A percentile compares a stretch with the other conserved stretches of the same genome.
These are phyloP conservation scores for Westerdykella sp. DNA, from an alignment of 2,329 filamentous ascomycete species.

Conservation along the genomic window DNA sequence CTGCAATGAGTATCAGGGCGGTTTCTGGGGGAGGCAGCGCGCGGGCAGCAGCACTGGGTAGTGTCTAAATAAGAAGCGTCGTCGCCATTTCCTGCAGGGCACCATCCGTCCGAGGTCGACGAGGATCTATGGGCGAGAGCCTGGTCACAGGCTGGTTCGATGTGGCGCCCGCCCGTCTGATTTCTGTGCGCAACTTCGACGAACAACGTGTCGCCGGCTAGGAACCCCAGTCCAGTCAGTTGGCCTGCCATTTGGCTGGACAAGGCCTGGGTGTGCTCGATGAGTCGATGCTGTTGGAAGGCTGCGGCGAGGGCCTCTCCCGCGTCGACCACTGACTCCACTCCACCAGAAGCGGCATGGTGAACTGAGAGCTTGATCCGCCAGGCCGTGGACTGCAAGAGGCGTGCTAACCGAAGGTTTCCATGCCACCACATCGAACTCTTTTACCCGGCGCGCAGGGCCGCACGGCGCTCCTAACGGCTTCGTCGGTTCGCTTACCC, in stretches of 20 bases:
- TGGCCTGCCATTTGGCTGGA: neutral
- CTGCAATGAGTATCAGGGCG: too few relatives aligned
- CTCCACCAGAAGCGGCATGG: slow-evolving; percentile 17
- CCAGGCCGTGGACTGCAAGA: slow-evolving; percentile 14
- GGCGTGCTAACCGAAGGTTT: slow-evolving; percentile 3
- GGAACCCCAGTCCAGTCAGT: slow-evolving; percentile 1
- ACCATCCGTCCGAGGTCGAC: neutral
- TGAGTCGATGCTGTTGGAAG: slow-evolving; percentile 16
- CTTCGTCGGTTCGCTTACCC: slow-evolving; percentile 14
- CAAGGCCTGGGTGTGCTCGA: slow-evolving; percentile 7
- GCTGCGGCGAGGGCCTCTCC: slow-evolving; percentile 5
- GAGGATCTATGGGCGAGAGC: neutral
- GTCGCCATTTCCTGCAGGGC: slow-evolving; percentile 6
- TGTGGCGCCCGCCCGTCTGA: slow-evolving; percentile 7
- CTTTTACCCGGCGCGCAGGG: slow-evolving; percentile 28
- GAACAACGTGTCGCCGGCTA: slow-evolving; percentile 6
- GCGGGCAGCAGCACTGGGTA: slow-evolving; percentile 7
- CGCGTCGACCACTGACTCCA: neutral
- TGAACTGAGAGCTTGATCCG: slow-evolving; percentile 6
- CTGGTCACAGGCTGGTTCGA: slow-evolving; percentile 1
- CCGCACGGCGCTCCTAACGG: slow-evolving; percentile 20
- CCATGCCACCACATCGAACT: slow-evolving; percentile 7
- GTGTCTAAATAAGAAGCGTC: slow-evolving; percentile 12
- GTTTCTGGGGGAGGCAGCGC: neutral
- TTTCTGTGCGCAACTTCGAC: slow-evolving; percentile 1